Evolutionary conservation across 2,329 filamentous ascomycete genomes (phyloP), one percentile per base, ranked within the genome.

Genomic region (Cladosporium sp.): DNA sequence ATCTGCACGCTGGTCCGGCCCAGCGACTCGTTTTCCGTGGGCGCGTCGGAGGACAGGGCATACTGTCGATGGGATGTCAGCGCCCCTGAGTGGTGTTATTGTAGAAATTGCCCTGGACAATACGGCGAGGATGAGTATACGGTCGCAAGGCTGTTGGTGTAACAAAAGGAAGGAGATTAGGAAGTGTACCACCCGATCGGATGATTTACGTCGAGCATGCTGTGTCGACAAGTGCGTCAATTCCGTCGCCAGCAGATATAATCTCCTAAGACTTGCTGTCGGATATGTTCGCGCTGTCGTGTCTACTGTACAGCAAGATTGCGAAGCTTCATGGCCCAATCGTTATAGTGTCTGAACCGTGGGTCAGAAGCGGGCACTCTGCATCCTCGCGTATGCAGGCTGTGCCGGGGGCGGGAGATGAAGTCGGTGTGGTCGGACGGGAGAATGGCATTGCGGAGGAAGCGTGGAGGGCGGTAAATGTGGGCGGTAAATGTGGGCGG

Each of bases 21-120:
- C 58, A 51, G 43, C 48, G 46, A 36, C 14, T 62, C 48, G 48
- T 62, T 62, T 62, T 62, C 59, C 59, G 59, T 62, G 59, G 59
- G 59, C 59, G 54, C 54, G 23, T 57, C 54, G 54, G 54, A 21
- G 5, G 16, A 39, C 28, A 25, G 30, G 23, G 32, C 26, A 54
- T 10, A 21, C 51, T 54, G 51, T 39, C 18, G 32, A 57, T 36
- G 32, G 26, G 54, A 48, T 46, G 39, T 32, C 36, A 30, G 39
- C 57, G 36, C 26, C 54, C 54, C 21, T 39, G 32, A 16, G 30
- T 32, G 32, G 51, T 57, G 32, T 21, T 26, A 28, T 36, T 32
- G 54, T 30, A 25, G 14, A 57, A n/a, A 10, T n/a, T 21, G 51
- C 5, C 51, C 39, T 28, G 25, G 28, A 32, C 18, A 18, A 32